Evolutionary conservation across 192 early-diverging fungal species (phyloP), one percentile per base, ranked within the genome.

Genomic region (Dimargaris xerosporica): DNA sequence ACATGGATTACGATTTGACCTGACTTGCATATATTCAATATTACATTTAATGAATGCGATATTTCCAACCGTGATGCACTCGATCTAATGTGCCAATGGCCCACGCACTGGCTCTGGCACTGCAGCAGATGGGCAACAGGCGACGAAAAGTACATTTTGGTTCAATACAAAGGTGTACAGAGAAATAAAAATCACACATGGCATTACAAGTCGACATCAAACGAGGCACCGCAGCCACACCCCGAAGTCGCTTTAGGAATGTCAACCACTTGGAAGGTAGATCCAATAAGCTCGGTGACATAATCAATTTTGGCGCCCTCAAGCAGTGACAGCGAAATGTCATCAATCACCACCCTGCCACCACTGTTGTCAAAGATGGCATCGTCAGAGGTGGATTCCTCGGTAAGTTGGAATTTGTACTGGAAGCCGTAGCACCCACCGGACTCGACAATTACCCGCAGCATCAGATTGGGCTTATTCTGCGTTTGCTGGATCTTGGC

Each of bases 381-480:
- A 64, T 91, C 89, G 64, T 89, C 82, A 19, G 78, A 75, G 44
- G 84, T 78, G 16, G 79, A 75, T 62, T 67, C 65, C 21, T 82
- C 80, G 0, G 79, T 82, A 67, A 91, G 73, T 48, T 90, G 84
- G 75, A 90, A 77, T 64, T 82, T 80, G 69, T 91, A 88, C 67
- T 88, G 86, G 68, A 86, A 91, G 44, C 89, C 89, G 58, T 91
- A 88, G 71, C 89, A 91, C 23, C 89, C 89, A 31, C 89, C 89
- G 4, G 89, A 86, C 58, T 91, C 89, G 17, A 91, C 88, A 2
- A 82, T 67, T 30, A 91, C 67, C 46, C 89, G 80, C 69, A 91
- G 64, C 43, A 28, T 31, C 7, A 46, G 19, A 10, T 62, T 11
- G 5, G 61, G 61, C 3, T 62, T 47, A 21, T 21, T 58, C 15